These are phyloP conservation scores for Diaporthe velutina DNA, from an alignment of 2,329 filamentous ascomycete genomes.

Conservation along the genomic window DNA sequence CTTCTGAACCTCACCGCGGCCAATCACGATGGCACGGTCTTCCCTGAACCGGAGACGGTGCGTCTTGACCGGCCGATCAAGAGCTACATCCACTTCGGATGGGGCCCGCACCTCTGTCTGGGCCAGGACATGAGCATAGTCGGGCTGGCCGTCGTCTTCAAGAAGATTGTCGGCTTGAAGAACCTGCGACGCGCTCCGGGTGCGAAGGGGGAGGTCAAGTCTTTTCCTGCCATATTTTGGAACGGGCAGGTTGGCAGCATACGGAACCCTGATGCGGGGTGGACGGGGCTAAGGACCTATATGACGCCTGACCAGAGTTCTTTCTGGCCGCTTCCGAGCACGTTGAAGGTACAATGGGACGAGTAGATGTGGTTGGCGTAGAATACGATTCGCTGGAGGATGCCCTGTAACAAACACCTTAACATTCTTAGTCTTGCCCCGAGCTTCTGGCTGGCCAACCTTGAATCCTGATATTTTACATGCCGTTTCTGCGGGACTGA, in stretches of 20 bases:
- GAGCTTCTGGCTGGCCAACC: not conserved
- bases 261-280: slow-evolving; percentile 29
- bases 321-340: slow-evolving; percentile 43
- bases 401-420: not conserved
- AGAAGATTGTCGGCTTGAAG: slow-evolving; percentile 43
- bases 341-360: slow-evolving; percentile 44
- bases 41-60: slow-evolving; percentile 63
- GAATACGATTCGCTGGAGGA: not conserved
- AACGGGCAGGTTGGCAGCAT: slow-evolving; percentile 41
- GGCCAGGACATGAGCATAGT: slow-evolving; percentile 58
- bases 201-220: slow-evolving; percentile 41
- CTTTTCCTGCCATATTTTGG: slow-evolving; percentile 41
- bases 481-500: not conserved
- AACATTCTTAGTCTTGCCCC: not conserved
- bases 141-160: slow-evolving; percentile 43
- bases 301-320: slow-evolving; percentile 46
- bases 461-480: not conserved
- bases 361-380: slow-evolving; percentile 4
- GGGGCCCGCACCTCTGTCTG: slow-evolving; percentile 65
- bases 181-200: slow-evolving; percentile 44
- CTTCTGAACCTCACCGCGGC: slow-evolving; percentile 65
- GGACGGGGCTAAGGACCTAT: slow-evolving; percentile 43
- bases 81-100: slow-evolving; percentile 65
- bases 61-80: slow-evolving; percentile 62
- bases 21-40: slow-evolving; percentile 60